Percentiles rank a stretch among this genome's conserved stretches.
Conservation (phyloP, 106 monocot species). For the Dendrobium huoshanense region DNA sequence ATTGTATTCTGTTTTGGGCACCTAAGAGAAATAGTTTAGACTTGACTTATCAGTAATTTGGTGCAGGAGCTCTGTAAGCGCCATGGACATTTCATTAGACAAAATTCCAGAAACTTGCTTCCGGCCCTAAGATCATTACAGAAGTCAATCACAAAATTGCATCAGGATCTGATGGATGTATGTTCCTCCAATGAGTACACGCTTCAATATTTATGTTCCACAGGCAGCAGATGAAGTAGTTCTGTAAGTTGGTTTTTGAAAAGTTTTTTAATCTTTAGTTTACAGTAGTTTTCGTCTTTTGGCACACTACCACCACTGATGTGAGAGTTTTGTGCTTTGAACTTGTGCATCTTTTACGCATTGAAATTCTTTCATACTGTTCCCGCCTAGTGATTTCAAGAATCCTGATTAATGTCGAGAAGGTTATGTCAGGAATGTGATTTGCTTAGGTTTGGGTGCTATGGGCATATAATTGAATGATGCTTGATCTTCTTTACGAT, state of each 20-base stretch:
- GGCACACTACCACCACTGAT: background rate
- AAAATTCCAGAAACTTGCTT: constrained; percentile 77
- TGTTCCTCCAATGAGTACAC: constrained; percentile 89
- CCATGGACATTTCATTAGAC: constrained; percentile 79
- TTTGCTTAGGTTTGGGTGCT: too few relatives aligned
- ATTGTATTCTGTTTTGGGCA: background rate
- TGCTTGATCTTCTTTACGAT: too few relatives aligned
- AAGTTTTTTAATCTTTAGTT: background rate
- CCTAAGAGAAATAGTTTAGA: background rate
- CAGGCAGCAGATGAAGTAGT: constrained; percentile 14
- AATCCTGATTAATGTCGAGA: too few relatives aligned
- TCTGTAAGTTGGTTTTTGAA: background rate
- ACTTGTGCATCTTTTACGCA: background rate
- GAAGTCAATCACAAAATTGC: constrained; percentile 72
- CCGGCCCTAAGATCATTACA: constrained; percentile 84
- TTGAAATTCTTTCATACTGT: background rate
- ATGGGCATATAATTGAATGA: too few relatives aligned
- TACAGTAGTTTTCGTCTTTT: background rate
- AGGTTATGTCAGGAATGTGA: too few relatives aligned
- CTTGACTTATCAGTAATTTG: background rate
- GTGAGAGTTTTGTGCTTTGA: background rate
- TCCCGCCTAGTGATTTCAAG: too few relatives aligned
- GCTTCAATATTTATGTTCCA: constrained; percentile 68
- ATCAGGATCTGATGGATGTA: constrained; percentile 78
- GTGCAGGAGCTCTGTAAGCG: constrained; percentile 79